A percentile compares a stretch with the other conserved stretches of the same genome.
Conservation (phyloP, 352 stramenopile genomes). For the Globisporangium orthogonon region DNA sequence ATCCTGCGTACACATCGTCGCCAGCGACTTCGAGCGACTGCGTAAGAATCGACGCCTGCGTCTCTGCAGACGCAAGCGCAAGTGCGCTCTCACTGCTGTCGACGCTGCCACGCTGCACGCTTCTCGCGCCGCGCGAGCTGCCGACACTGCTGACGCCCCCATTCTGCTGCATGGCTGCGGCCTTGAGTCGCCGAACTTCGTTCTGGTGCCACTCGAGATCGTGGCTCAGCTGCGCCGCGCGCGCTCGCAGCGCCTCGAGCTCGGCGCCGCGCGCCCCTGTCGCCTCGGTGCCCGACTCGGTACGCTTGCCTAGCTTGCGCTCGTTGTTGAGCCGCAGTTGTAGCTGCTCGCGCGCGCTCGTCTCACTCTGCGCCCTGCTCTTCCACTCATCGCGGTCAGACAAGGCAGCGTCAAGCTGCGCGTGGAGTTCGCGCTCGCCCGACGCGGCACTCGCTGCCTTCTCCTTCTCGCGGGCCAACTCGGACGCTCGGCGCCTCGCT, state of each 20-base stretch:
- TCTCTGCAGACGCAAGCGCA: constrained; percentile 11
- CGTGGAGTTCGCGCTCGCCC: constrained; percentile 32
- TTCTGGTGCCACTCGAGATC: constrained; percentile 59
- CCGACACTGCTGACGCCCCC: constrained; percentile 1
- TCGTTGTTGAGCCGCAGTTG: constrained; percentile 21
- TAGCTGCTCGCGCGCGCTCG: constrained; percentile 28
- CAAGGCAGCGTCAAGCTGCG: constrained; percentile 32
- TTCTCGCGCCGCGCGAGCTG: background rate
- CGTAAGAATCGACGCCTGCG: constrained; percentile 58
- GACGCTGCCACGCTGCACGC: constrained; percentile 9
- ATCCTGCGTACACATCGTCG: constrained; percentile 22
- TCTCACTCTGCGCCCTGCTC: constrained; percentile 28
- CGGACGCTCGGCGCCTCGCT: constrained; percentile 17
- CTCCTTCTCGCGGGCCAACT: constrained; percentile 32
- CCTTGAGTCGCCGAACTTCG: constrained; percentile 44
- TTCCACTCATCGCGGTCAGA: constrained; percentile 49
- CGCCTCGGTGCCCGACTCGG: constrained; percentile 10
- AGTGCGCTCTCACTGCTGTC: constrained; percentile 15
- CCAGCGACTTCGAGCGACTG: constrained; percentile 35
- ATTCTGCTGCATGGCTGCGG: background rate
- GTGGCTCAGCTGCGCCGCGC: constrained; percentile 40
- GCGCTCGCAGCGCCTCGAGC: constrained; percentile 31
- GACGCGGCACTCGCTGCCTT: constrained; percentile 16
- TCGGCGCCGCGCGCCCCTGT: constrained; percentile 16
- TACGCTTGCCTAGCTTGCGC: constrained; percentile 2